Percentiles rank a stretch among this genome's conserved stretches.
These are phyloP conservation scores for Penicillium verhagenii DNA, from an alignment of 495 filamentous ascomycete genomes.

Conservation along the genomic window DNA sequence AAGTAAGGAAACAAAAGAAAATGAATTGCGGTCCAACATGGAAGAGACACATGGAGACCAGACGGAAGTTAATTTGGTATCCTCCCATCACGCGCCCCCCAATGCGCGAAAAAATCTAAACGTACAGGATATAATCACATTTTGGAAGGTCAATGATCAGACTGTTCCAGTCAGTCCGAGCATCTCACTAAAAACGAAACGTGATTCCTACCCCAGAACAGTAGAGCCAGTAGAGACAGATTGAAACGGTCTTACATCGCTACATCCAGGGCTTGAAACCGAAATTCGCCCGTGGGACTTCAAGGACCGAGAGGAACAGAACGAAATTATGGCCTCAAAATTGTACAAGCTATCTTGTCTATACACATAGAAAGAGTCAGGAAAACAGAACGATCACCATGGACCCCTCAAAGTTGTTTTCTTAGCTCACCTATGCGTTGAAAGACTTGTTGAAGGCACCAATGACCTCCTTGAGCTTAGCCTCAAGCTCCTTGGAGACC, in stretches of 20 bases:
- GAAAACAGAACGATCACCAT: constrained; percentile 38
- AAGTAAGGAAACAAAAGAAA: constrained; percentile 28
- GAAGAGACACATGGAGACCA: constrained; percentile 32
- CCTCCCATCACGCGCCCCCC: constrained; percentile 36
- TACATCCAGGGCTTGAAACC: constrained; percentile 26
- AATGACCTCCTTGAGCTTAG: constrained; percentile 77
- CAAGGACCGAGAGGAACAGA: constrained; percentile 33
- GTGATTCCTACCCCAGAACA: constrained; percentile 16
- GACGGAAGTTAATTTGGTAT: constrained; percentile 26
- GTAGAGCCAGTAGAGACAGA: constrained; percentile 14
- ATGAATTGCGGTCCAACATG: constrained; percentile 35
- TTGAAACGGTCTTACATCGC: constrained; percentile 23
- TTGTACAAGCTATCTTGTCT: constrained; percentile 57
- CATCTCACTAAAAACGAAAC: not conserved
- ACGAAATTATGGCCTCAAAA: constrained; percentile 52
- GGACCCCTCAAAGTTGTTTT: constrained; percentile 37
- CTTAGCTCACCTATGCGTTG: constrained; percentile 52
- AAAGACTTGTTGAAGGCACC: constrained; percentile 91
- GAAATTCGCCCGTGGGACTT: constrained; percentile 10
- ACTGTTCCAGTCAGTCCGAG: not conserved
- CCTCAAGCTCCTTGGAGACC: constrained; percentile 92
- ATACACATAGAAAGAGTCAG: constrained; percentile 49
- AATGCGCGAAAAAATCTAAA: constrained; percentile 48
- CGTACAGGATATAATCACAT: constrained; percentile 53
- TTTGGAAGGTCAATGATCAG: constrained; percentile 28